These are phyloP conservation scores for Acanthamoeba healyi DNA, from an alignment of 208 protist species.

Conservation along the genomic window DNA sequence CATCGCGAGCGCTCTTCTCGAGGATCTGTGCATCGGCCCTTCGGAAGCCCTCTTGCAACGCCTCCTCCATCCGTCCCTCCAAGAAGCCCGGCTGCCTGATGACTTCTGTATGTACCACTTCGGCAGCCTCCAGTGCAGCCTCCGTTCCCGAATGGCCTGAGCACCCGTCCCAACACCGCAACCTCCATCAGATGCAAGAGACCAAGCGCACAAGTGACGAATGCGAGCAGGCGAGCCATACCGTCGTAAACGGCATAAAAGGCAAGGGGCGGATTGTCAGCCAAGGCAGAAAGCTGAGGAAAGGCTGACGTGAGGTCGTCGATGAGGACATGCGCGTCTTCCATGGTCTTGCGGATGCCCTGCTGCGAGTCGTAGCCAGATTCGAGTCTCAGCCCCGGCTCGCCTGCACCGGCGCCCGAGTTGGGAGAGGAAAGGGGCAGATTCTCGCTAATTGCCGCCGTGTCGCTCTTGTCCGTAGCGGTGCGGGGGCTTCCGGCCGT, in stretches of 20 bases:
- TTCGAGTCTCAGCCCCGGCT: background rate
- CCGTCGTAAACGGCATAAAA: slow-evolving; percentile 26
- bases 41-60: background rate
- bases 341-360: slow-evolving; percentile 12
- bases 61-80: slow-evolving; percentile 9
- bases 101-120: background rate
- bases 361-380: background rate
- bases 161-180: no score
- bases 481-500: background rate
- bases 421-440: background rate
- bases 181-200: background rate
- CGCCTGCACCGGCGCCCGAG: background rate
- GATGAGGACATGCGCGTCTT: slow-evolving; percentile 18
- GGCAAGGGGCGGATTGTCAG: background rate
- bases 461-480: background rate
- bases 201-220: background rate
- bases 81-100: background rate
- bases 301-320: background rate
- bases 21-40: background rate
- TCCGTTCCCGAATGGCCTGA: background rate
- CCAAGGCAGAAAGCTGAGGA: background rate
- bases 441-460: background rate
- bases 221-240: background rate
- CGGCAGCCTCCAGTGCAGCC: background rate
- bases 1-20: background rate